phyloP scores from a whole-genome alignment of 345 rosid species.

The Odontarrhena argentea region DNA sequence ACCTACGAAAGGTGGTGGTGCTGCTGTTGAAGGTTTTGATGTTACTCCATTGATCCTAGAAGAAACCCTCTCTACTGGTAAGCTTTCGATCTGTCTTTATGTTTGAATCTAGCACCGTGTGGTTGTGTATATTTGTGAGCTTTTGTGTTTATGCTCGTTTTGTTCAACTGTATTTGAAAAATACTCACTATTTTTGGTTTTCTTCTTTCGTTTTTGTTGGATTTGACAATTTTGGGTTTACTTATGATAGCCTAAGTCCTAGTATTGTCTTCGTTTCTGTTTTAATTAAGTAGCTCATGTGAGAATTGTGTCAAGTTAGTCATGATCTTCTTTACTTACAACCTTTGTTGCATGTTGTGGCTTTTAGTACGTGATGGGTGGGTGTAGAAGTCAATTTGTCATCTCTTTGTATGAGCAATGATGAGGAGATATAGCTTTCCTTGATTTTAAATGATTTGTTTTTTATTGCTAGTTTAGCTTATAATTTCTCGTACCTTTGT shows the following conservation, averaged over 20 bases:
- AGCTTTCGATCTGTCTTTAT: too few relatives aligned
- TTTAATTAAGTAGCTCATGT: conserved; percentile 11
- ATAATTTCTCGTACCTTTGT: not conserved
- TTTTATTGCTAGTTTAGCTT: not conserved
- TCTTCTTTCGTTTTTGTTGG: too few relatives aligned
- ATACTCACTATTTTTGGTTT: too few relatives aligned
- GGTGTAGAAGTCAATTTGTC: not conserved
- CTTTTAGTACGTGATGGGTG: not conserved
- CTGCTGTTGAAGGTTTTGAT: conserved; percentile 95
- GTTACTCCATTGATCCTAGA: conserved; percentile 47
- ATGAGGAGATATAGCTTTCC: not conserved
- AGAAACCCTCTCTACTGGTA: too few relatives aligned
- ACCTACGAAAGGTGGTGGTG: conserved; percentile 75
- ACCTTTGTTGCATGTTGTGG: not conserved
- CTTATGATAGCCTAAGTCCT: not conserved
- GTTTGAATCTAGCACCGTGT: too few relatives aligned
- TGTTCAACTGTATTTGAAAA: too few relatives aligned
- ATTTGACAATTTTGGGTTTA: too few relatives aligned
- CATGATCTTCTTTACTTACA: not conserved
- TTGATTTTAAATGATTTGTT: not conserved
- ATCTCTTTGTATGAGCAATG: conserved; percentile 3
- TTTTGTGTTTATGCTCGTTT: too few relatives aligned
- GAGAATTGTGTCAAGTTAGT: not conserved
- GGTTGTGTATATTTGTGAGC: too few relatives aligned
- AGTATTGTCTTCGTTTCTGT: not conserved